A percentile compares a stretch with the other conserved stretches of the same genome.
Evolutionary conservation across 1,139 yeast species (phyloP).

Genomic region (Zygoascus meyerae): DNA sequence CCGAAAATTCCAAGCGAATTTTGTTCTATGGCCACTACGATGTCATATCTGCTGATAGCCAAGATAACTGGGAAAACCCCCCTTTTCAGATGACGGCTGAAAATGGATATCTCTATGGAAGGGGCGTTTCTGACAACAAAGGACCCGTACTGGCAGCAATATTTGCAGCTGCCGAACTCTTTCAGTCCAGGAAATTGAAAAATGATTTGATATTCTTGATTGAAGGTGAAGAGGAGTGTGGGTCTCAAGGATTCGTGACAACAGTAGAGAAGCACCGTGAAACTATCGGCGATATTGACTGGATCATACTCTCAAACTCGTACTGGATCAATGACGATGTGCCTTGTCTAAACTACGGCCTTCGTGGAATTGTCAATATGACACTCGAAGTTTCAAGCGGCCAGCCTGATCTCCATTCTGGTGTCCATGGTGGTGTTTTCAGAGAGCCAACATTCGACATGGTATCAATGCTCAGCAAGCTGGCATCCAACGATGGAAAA

Average conservation of each 20-base stretch:
- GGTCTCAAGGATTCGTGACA: conserved; percentile 77
- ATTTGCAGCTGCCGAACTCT: conserved; percentile 75
- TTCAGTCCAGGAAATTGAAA: conserved; percentile 46
- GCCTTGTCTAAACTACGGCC: conserved; percentile 91
- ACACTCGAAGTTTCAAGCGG: conserved; percentile 64
- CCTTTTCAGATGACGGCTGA: conserved; percentile 72
- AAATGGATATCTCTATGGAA: conserved; percentile 82
- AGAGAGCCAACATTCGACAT: conserved; percentile 88
- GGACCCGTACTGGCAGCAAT: conserved; percentile 91
- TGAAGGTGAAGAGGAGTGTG: conserved; percentile 96
- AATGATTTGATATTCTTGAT: conserved; percentile 77
- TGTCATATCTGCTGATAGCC: conserved; percentile 66
- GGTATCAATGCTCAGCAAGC: conserved; percentile 59
- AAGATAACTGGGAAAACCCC: conserved; percentile 62
- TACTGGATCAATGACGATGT: conserved; percentile 87
- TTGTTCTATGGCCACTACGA: conserved; percentile 96
- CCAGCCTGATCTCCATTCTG: conserved; percentile 87
- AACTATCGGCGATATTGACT: conserved; percentile 68
- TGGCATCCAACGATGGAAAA: conserved; percentile 49
- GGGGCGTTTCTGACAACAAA: conserved; percentile 93
- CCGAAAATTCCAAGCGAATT: conserved; percentile 30
- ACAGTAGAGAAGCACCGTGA: conserved; percentile 48
- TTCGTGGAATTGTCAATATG: conserved; percentile 85
- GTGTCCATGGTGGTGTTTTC: conserved; percentile 90
- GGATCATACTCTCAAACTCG: conserved; percentile 85